Evolutionary conservation across 2,329 filamentous ascomycete genomes (phyloP), one percentile per base, ranked within the genome.

Genomic region (Boeremia lycopersici): DNA sequence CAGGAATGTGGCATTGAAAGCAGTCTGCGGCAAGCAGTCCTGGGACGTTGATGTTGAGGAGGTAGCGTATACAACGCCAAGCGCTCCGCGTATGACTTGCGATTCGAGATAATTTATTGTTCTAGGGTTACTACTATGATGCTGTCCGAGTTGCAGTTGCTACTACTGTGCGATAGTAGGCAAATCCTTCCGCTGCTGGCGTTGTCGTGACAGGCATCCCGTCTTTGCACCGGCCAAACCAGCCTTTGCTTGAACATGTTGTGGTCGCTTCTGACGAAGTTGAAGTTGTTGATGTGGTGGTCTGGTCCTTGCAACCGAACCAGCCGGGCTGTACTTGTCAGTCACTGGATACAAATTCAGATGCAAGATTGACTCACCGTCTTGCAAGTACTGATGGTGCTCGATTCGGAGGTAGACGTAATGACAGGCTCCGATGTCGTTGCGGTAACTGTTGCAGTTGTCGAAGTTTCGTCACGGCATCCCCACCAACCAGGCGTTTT

Each of bases 401-500:
- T 65, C 4, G 64, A 64, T n/a, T 46, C 64, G 0, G 62, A 48
- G 2, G 61, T 61, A 9, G 59, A 64, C 36, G 58, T 57, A 12
- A 52, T 57, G 19, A 53, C 38, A 8, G 60, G 61, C 3, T 43
- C 59, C 1, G 60, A 67, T 10, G n/a, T 25, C 7, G 61, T 64
- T 10, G 64, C 63, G 15, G 58, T 64, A 13, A 61, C 68, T 8
- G 65, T 52, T 12, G 65, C 62, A 8, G 60, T 64, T 4, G 69
- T 68, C 10, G 66, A 62, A 3, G 68, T 75, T n/a, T 63, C 59
- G 52, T 75, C 73, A 1, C 65, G 61, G 31, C 72, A 74, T 15
- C 72, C 72, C 72, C 72, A 74, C 72, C 72, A 74, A 1, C 72
- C 72, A 17, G 72, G 72, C 1, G 72, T 74, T 46, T 73, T 70